phyloP scores from a whole-genome alignment of 2,329 filamentous ascomycete genomes.

The Chrysoporthe austroafricana region DNA sequence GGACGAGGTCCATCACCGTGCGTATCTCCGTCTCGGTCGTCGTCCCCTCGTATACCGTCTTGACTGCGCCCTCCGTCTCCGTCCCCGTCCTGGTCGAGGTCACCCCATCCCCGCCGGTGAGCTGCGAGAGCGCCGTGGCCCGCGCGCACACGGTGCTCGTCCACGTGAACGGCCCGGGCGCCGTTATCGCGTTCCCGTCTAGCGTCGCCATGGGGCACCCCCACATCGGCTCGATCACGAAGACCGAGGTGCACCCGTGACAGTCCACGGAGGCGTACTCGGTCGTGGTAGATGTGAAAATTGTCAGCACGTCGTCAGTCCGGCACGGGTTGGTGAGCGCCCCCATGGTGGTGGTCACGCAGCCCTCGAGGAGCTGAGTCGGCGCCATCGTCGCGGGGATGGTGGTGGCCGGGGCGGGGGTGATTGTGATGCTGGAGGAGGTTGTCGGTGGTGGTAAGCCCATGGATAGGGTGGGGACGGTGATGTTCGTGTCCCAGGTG shows the following conservation, averaged over 20 bases:
- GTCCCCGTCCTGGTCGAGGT: background rate
- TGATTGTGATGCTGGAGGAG: background rate
- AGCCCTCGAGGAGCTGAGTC: constrained; percentile 21
- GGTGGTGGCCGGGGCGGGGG: background rate
- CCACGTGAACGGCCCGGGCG: constrained; percentile 32
- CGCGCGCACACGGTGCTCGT: constrained; percentile 37
- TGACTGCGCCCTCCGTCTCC: background rate
- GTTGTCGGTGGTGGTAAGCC: background rate
- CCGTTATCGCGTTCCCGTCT: constrained; percentile 23
- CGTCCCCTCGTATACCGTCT: background rate
- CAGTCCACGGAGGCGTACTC: constrained; percentile 36
- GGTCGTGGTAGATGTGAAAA: constrained; percentile 20
- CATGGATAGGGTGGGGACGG: background rate
- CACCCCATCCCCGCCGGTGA: background rate
- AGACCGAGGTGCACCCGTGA: constrained; percentile 37
- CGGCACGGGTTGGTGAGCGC: constrained; percentile 38
- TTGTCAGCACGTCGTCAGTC: constrained; percentile 33
- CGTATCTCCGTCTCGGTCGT: background rate
- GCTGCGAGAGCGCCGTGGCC: constrained; percentile 6
- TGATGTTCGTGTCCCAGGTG: background rate
- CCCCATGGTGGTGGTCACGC: constrained; percentile 35
- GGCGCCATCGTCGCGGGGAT: background rate
- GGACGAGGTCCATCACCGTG: background rate
- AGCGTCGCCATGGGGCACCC: constrained; percentile 36
- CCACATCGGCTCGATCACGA: constrained; percentile 30